Base-by-base conservation (phyloP, 2,329 filamentous ascomycete genomes). In the Pyrenophora teres region DNA sequence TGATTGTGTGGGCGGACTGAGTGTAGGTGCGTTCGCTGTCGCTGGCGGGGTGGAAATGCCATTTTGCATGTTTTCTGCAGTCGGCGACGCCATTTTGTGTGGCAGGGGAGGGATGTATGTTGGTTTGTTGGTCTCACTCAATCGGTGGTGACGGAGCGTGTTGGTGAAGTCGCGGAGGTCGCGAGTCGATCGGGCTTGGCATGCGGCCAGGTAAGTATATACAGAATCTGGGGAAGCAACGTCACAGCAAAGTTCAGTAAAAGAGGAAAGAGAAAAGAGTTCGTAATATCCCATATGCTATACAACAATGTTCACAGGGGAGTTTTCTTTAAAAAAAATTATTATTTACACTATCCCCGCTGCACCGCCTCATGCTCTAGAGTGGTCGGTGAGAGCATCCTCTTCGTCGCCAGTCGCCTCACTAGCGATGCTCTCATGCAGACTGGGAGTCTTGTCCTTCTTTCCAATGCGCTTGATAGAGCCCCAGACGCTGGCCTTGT, bases 381-480 rank as follows among this genome's bases (percentile, higher is more conserved):
- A 16, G 12, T 19, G 33, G 15, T 42, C 47, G 2, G 27, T 31
- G 7, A 33, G 9, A 5, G 62, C 27, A 3, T 46, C 41, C 40
- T 32, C 40, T 25, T 70, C 68, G n/a, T 68, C 72, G 46, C 74
- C 73, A 42, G 68, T 71, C 7, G 66, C 67, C 58, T 72, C 74
- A 57, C 74, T 75, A n/a, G 74, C 65, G 57, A 76, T 63, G 54
- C 77, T 80, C 57, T 76, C 77, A 60, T 77, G 77, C 46, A 79
- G 57, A 58, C 76, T 78, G 3, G 76, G 76, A 52, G 77, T 76
- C 68, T 79, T 77, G 39, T 74, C 71, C 51, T 72, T 71, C 57
- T 73, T 75, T 12, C 73, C 74, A 30, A 77, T 72, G 50, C 75
- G 74, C 59, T 78, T 72, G 32, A 79, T 73, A 48, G 68, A 75